A percentile compares a stretch with the other conserved stretches of the same genome.
Evolutionary conservation across 306 rosid species (phyloP).

Genomic region (Luffa aegyptiaca): DNA sequence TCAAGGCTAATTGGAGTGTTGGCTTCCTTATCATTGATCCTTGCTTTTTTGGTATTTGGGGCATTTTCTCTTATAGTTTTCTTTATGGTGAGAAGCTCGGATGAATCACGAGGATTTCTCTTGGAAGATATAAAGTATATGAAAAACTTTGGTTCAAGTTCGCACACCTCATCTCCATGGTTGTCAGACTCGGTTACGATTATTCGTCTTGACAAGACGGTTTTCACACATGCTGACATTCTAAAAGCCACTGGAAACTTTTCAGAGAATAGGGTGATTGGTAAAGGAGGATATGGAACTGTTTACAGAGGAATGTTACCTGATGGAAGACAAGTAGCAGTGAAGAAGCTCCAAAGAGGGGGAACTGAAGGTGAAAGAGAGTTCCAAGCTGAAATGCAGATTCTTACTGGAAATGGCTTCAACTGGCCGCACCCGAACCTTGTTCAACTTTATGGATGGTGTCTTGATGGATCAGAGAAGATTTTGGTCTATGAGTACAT

Average conservation of each 20-base stretch:
- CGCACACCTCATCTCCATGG: conserved; percentile 57
- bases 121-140: conserved; percentile 29
- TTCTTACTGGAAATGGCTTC: conserved; percentile 60
- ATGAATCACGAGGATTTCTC: conserved; percentile 31
- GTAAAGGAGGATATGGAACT: conserved; percentile 89
- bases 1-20: conserved; percentile 23
- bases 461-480: conserved; percentile 57
- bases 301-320: conserved; percentile 68
- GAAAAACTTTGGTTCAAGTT: conserved; percentile 34
- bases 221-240: conserved; percentile 73
- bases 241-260: conserved; percentile 64
- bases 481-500: conserved; percentile 76
- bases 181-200: conserved; percentile 52
- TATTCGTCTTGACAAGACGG: conserved; percentile 69
- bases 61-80: conserved; percentile 37
- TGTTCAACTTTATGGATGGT: conserved; percentile 92
- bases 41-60: conserved; percentile 42
- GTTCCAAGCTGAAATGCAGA: conserved; percentile 88
- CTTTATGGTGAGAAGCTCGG: conserved; percentile 30
- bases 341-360: conserved; percentile 75
- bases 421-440: conserved; percentile 96
- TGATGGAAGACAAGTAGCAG: conserved; percentile 78
- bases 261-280: conserved; percentile 72
- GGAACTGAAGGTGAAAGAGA: conserved; percentile 87
- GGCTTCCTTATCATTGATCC: conserved; percentile 27